Conservation (phyloP, 2,329 filamentous ascomycete genomes). For the Penicillium sp. region DNA sequence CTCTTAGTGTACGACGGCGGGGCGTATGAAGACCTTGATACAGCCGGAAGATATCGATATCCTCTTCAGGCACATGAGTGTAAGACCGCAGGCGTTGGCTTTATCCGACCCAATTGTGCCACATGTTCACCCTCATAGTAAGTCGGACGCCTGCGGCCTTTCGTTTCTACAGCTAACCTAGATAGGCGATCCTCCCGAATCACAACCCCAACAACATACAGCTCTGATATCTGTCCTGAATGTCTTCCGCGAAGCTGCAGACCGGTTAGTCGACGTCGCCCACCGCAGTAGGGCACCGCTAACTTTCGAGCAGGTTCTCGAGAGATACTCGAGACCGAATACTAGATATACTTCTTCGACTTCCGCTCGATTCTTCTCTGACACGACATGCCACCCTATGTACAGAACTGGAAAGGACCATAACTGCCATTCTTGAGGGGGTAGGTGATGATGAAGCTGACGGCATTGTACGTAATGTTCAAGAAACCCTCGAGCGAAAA, state of each 20-base stretch:
- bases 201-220: slow-evolving; percentile 21
- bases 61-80: slow-evolving; percentile 66
- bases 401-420: slow-evolving; percentile 39
- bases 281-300: slow-evolving; percentile 11
- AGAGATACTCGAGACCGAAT: slow-evolving; percentile 37
- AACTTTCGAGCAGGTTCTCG: slow-evolving; percentile 35
- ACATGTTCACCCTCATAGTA: slow-evolving; percentile 30
- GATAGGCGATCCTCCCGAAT: slow-evolving; percentile 18
- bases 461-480: slow-evolving; percentile 27
- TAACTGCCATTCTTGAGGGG: slow-evolving; percentile 37
- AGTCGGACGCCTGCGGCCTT: slow-evolving; percentile 1
- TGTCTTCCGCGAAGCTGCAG: slow-evolving; percentile 36
- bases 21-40: slow-evolving; percentile 39
- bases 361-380: slow-evolving; percentile 43
- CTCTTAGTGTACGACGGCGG: slow-evolving; percentile 30
- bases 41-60: slow-evolving; percentile 50
- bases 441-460: slow-evolving; percentile 27
- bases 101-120: slow-evolving; percentile 34
- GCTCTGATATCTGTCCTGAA: slow-evolving; percentile 41
- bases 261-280: slow-evolving; percentile 31
- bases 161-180: neutral
- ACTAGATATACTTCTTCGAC: slow-evolving; percentile 41
- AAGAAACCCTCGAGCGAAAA: neutral
- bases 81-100: slow-evolving; percentile 52
- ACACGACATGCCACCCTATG: slow-evolving; percentile 35